phyloP scores from a whole-genome alignment of 331 rosid species.

The Dryas integrifolia region DNA sequence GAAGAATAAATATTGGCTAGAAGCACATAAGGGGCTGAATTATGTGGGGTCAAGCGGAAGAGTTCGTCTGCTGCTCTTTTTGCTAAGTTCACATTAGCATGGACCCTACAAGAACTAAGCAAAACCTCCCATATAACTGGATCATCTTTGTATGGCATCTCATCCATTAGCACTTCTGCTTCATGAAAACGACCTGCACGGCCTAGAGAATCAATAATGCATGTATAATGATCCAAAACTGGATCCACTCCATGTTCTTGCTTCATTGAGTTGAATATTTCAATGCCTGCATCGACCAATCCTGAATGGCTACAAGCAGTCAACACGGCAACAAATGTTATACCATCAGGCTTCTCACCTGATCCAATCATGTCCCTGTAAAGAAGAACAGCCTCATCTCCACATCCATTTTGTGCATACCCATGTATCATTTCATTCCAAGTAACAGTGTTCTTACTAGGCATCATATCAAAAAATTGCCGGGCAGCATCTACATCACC shows the following conservation, averaged over 20 bases:
- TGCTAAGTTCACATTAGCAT: conserved; percentile 57
- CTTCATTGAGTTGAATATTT: conserved; percentile 63
- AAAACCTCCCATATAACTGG: conserved; percentile 82
- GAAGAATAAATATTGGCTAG: conserved; percentile 75
- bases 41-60: conserved; percentile 52
- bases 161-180: conserved; percentile 58
- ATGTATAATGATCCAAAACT: conserved; percentile 64
- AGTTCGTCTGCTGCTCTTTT: conserved; percentile 73
- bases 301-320: conserved; percentile 85
- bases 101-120: conserved; percentile 71
- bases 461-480: conserved; percentile 46
- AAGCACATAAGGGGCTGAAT: conserved; percentile 66
- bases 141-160: conserved; percentile 67
- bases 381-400: conserved; percentile 62
- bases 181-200: conserved; percentile 68
- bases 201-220: conserved; percentile 66
- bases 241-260: conserved; percentile 48
- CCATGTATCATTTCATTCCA: conserved; percentile 90
- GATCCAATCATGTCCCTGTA: conserved; percentile 57
- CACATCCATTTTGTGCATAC: conserved; percentile 72
- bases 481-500: conserved; percentile 56
- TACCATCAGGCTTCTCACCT: conserved; percentile 57
- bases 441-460: conserved; percentile 52
- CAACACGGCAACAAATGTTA: conserved; percentile 60
- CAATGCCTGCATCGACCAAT: conserved; percentile 62